Conservation (phyloP, 139 green algal genomes). For the Chloropicon primus region DNA sequence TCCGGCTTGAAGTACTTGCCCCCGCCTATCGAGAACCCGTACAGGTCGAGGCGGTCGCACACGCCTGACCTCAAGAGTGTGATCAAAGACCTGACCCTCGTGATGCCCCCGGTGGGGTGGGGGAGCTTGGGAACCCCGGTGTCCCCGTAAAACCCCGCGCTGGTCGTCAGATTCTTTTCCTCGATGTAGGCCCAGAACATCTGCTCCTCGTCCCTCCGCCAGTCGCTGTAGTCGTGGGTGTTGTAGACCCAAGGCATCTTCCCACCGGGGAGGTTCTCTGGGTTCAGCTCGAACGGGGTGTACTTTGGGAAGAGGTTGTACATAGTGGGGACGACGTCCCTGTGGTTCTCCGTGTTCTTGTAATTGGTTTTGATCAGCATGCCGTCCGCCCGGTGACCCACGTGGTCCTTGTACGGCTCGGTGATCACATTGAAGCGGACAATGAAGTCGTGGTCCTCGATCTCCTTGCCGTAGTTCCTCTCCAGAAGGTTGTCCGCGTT, state of each 20-base stretch:
- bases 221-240: not conserved
- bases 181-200: constrained; percentile 18
- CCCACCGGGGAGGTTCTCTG: not conserved
- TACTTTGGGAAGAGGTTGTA: not conserved
- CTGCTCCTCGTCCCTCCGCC: not conserved
- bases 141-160: not conserved
- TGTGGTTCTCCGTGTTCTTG: not conserved
- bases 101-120: constrained; percentile 10
- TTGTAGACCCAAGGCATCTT: not conserved
- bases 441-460: constrained; percentile 20
- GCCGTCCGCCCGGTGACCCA: not conserved
- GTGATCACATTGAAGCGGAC: constrained; percentile 16
- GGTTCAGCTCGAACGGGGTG: not conserved
- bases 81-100: constrained; percentile 9
- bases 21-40: constrained; percentile 15
- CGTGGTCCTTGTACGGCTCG: not conserved
- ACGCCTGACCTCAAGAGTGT: not conserved
- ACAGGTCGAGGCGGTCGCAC: constrained; percentile 13
- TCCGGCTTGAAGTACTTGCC: constrained; percentile 16
- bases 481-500: constrained; percentile 16
- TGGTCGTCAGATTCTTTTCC: constrained; percentile 13
- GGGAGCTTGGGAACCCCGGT: not conserved
- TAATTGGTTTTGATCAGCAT: constrained; percentile 1
- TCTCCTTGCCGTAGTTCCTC: constrained; percentile 4
- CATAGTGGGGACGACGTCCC: not conserved